Evolutionary conservation across 2,329 filamentous ascomycete species (phyloP), one percentile per base, ranked within the genome.

Genomic region (Fusarium tanahbumbuense): DNA sequence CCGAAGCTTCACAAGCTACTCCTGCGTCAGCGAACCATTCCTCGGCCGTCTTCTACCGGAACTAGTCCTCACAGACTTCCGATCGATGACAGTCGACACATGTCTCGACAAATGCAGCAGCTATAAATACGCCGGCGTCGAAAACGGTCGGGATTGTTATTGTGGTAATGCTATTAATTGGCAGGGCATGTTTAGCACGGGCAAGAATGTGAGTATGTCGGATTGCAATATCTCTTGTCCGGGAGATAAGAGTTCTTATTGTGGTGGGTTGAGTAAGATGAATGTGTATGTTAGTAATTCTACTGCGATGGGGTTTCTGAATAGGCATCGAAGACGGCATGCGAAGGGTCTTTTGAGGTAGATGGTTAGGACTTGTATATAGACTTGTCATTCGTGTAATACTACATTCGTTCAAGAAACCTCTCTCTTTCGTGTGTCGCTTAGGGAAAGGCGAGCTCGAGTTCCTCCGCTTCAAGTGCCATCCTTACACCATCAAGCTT

Each of bases 81-180:
- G 71, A 6, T 64, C 72, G 11, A 81, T 82, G 79, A 81, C 78
- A 0, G 70, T 81, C 15, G 72, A 78, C 12, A 59, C 63, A 0
- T 82, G 80, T 52, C 62, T 81, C 3, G 72, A 77, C 48, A 73
- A 73, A 2, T 82, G 80, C 49, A 74, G 69, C 40, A 67, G 76
- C 22, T 81, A 78, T 56, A 75, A 74, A 9, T 82, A 75, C 25
- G 79, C 77, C 1, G 80, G 80, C 12, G 74, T 81, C 6, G 79
- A 82, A 53, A 81, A 81, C 32, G 78, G 78, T 9, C 74, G 72
- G 3, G 80, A 82, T 23, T 82, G 80, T 27, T 82, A 78, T 75
- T 82, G 80, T 44, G 79, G 79, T 8, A 75, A 80, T 50, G 47
- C 55, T 1, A 58, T 82, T 12, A 74, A 76, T 25, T 71, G 77